Conservation (phyloP, 2,329 filamentous ascomycete species). For the Colletotrichum musae region DNA sequence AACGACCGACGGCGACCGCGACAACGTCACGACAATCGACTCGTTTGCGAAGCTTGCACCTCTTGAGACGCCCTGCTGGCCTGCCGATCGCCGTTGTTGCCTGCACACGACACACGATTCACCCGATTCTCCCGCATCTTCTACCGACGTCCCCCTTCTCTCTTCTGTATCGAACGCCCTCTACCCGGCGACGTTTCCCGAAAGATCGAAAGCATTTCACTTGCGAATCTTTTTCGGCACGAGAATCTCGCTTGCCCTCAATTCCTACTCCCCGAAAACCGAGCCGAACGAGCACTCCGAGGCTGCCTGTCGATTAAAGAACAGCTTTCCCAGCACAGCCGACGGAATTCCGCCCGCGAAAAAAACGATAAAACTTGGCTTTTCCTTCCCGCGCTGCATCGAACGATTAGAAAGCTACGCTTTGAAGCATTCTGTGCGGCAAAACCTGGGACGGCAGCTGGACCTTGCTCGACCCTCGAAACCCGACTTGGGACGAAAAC, state of each 20-base stretch:
- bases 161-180: neutral
- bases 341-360: constrained; percentile 4
- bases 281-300: constrained; percentile 16
- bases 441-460: constrained; percentile 39
- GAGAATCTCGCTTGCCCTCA: constrained; percentile 29
- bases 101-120: neutral
- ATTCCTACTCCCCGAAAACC: constrained; percentile 8
- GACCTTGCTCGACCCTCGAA: constrained; percentile 20
- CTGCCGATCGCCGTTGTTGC: neutral
- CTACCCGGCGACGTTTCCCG: neutral
- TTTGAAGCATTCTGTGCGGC: constrained; percentile 23
- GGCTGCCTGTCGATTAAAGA: neutral
- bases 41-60: no score
- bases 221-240: constrained; percentile 21
- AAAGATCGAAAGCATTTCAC: neutral
- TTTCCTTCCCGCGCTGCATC: constrained; percentile 12
- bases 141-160: neutral
- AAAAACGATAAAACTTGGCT: constrained; percentile 12
- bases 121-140: neutral
- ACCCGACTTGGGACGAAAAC: constrained; percentile 33
- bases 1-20: constrained; percentile 1
- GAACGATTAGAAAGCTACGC: constrained; percentile 18
- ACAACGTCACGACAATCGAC: neutral
- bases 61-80: no score
- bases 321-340: constrained; percentile 6